Base-by-base conservation (phyloP, 169 alveolate genomes). In the Eimeria acervulina region DNA sequence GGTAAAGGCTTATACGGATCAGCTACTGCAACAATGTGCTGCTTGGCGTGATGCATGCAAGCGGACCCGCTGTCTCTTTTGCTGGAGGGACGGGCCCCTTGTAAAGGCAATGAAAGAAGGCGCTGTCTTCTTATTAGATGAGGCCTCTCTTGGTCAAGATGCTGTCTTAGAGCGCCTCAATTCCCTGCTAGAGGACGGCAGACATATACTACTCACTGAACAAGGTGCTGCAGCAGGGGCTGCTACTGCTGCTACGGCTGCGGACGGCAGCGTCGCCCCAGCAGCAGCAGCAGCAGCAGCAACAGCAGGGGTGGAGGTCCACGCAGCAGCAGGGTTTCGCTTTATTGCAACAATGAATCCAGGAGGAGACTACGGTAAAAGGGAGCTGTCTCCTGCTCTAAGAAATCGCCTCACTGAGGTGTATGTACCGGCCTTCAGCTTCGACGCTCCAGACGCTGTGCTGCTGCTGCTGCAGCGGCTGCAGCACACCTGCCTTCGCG, bases 271-370 rank as follows among this genome's bases (percentile, higher is more conserved):
- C 55, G 36, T 63, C 23, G 21, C 63, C 36, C 1, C 55, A 19
- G 51, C 72, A 10, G 70, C 40, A 13, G 47, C 90, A 42, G 89
- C 55, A 47, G 89, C 42, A n/a, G n/a, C 72, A 51, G 33, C 68
- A 51, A 33, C 91, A 36, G 95, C 91, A 4, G 93, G 59, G 26
- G 93, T 85, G 47, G 61, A 59, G 42, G 95, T 95, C 47, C 95
- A 98, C 52, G 97, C 96, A 72, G 99, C 99, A 10, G 97, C 97
- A 36, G 97, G 97, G 66, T 99, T 99, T 96, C 97, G 99, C 33
- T 97, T 99, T 51, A 98, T 99, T 72, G 99, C 99, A n/a, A 99
- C 99, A 26, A 99, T 99, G 99, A 99, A 99, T 96, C 99, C 99
- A 55, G 99, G 99, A 47, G 99, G 99, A 36, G 99, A 99, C 97